phyloP scores from a whole-genome alignment of 2,329 filamentous ascomycete species.

The Monilinia polystroma region DNA sequence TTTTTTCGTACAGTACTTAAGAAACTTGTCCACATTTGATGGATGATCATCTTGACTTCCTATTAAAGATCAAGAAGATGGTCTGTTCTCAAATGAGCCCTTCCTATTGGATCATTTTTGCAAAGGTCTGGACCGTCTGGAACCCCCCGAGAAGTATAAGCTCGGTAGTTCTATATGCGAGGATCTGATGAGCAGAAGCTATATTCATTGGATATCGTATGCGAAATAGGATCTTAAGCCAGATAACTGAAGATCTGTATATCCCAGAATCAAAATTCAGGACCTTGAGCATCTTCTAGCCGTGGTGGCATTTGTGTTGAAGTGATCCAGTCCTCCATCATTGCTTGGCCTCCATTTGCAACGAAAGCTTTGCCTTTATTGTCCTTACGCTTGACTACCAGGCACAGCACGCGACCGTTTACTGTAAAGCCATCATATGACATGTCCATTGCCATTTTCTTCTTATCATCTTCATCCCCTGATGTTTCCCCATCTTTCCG shows the following conservation, averaged over 20 bases:
- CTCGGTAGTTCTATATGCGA: background rate
- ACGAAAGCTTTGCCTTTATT: slow-evolving; percentile 44
- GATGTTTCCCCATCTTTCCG: slow-evolving; percentile 43
- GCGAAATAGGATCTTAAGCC: background rate
- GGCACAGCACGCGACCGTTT: slow-evolving; percentile 86
- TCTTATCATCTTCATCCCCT: slow-evolving; percentile 67
- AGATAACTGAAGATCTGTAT: background rate
- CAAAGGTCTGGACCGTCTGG: background rate
- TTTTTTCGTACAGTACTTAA: background rate
- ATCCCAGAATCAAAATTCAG: background rate
- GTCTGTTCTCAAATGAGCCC: background rate
- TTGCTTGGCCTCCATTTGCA: slow-evolving; percentile 55
- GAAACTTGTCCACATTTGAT: background rate
- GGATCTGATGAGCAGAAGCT: too few species aligned
- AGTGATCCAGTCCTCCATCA: slow-evolving; percentile 82
- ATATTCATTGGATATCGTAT: too few species aligned
- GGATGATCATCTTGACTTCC: slow-evolving; percentile 1
- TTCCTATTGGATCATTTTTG: background rate
- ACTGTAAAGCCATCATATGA: slow-evolving; percentile 95
- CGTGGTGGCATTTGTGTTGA: slow-evolving; percentile 64
- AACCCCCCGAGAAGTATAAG: background rate
- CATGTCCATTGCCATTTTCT: slow-evolving; percentile 83
- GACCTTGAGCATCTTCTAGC: slow-evolving; percentile 29
- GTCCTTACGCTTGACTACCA: slow-evolving; percentile 79
- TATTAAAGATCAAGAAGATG: background rate